Evolutionary conservation across 345 rosid species (phyloP), one percentile per base, ranked within the genome.

Genomic region (Cardamine chenopodiifolia): DNA sequence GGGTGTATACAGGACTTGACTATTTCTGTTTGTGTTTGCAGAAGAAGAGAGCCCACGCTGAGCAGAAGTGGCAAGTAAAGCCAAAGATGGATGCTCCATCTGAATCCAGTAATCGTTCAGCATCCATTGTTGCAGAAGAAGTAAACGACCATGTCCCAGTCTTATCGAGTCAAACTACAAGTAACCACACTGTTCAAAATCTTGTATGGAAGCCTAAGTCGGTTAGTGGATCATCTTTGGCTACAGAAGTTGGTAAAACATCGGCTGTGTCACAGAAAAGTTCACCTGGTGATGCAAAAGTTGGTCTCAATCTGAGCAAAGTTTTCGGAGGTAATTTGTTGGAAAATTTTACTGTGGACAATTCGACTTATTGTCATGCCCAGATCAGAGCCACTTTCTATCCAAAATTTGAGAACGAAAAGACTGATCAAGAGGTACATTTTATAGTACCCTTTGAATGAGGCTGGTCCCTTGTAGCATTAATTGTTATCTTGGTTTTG

Each of bases 351-450:
- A 66, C 70, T 3, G 93, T 91, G 75, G 93, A 92, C 68, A 85
- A 84, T 40, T 77, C 89, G 3, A 82, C 90, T 19, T 87, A 86
- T 66, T 74, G 92, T 23, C 78, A 52, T 50, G 96, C 97, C 8
- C 91, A 90, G 81, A 85, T 95, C 45, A 89, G 97, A 84, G 99
- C 99, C 64, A 86, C 97, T 61, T 95, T 95, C 79, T 95, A 95
- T 78, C 99, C 97, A 32, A 95, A 95, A 77, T 95, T 95, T 53
- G 99, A 95, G 79, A 95, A 95, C 53, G 99, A 95, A 83, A 92
- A 95, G 86, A 83, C 99, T 52, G 99, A 95, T 81, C 97, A 95
- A 75, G 97, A 95, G 97, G 99, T 92, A 77, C 0, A 0, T 1
- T 58, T 14, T 66, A 58, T 39, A 31, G 50, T 53, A 22, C 34